Conservation (phyloP, 2,329 filamentous ascomycete species). For the Bipolaris gigantea region DNA sequence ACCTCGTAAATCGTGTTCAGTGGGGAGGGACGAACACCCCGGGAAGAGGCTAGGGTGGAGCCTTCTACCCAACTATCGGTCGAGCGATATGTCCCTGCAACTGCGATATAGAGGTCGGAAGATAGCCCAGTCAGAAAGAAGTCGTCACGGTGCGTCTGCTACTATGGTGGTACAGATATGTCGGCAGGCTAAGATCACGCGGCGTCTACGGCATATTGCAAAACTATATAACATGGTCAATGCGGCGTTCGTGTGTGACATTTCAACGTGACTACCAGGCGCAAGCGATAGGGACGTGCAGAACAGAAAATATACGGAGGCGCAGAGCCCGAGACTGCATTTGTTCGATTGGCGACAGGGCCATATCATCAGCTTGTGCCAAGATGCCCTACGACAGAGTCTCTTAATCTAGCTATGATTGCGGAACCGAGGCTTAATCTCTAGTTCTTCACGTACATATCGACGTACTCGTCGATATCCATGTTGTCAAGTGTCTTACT, state of each 20-base stretch:
- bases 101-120: conserved; percentile 7
- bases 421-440: conserved; percentile 11
- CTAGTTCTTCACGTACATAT: conserved; percentile 69
- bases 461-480: conserved; percentile 90
- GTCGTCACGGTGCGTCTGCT: conserved; percentile 12
- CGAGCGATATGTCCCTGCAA: conserved; percentile 3
- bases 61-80: conserved; percentile 13
- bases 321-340: conserved; percentile 9
- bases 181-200: conserved; percentile 14
- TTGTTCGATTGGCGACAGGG: conserved; percentile 16
- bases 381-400: conserved; percentile 9
- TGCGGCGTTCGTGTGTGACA: conserved; percentile 7
- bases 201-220: conserved; percentile 11
- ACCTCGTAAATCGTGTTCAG: conserved; percentile 11
- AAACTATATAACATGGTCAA: conserved; percentile 14
- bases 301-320: conserved; percentile 10
- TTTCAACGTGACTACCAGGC: conserved; percentile 6
- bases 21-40: conserved; percentile 7
- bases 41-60: conserved; percentile 11
- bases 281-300: conserved; percentile 14
- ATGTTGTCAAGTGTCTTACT: conserved; percentile 73
- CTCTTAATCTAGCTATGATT: conserved; percentile 29
- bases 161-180: conserved; percentile 8
- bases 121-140: not conserved
- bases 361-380: conserved; percentile 12